phyloP scores from a whole-genome alignment of 106 monocot genomes.

The Amphibolis antarctica region DNA sequence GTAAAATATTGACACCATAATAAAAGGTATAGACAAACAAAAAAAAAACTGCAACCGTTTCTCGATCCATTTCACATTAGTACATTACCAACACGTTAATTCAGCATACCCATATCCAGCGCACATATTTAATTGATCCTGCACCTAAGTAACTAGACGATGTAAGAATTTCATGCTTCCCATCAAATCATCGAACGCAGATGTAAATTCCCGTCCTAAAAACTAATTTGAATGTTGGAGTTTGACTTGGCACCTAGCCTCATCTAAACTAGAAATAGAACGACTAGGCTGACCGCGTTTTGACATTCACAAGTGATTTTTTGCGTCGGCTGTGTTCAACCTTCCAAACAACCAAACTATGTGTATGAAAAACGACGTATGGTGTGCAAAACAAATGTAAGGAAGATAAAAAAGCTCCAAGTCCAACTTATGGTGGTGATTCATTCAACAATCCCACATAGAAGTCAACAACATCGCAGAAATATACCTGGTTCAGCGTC shows the following conservation, averaged over 20 bases:
- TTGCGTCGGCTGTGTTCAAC: too few relatives aligned
- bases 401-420: not conserved
- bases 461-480: not conserved
- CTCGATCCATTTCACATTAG: not conserved
- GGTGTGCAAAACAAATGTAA: not conserved
- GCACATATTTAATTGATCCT: not conserved
- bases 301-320: too few relatives aligned
- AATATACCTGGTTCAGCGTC: conserved; percentile 41
- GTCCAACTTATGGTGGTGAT: too few relatives aligned
- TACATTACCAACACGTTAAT: not conserved
- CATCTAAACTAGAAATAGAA: too few relatives aligned
- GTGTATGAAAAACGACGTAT: not conserved
- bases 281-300: not conserved
- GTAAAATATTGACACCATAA: too few relatives aligned
- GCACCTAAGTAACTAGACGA: not conserved
- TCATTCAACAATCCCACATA: not conserved
- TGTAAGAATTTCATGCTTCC: not conserved
- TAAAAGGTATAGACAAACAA: not conserved
- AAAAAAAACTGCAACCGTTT: not conserved
- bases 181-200: too few relatives aligned
- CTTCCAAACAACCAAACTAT: not conserved
- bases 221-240: too few relatives aligned
- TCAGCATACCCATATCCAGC: not conserved
- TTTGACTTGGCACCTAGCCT: too few relatives aligned
- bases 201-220: too few relatives aligned